Evolutionary conservation across 148 eudicot species (phyloP).

Genomic region (Agrostemma githago): DNA sequence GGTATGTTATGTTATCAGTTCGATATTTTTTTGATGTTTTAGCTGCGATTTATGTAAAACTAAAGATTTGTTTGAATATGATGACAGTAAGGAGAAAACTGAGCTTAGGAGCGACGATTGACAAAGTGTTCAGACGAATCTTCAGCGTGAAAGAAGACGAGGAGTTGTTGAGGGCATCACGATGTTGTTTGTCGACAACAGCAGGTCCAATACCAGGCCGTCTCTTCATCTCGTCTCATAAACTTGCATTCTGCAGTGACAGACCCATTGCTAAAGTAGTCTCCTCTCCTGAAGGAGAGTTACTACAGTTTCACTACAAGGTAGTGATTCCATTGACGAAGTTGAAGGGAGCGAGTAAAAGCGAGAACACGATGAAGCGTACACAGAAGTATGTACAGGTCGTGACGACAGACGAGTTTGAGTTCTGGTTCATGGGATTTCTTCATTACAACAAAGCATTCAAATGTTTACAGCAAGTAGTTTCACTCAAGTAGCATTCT

Average conservation of each 20-base stretch:
- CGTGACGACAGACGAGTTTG: conserved; percentile 34
- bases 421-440: conserved; percentile 46
- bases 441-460: conserved; percentile 30
- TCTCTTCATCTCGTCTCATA: conserved; percentile 15
- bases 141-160: conserved; percentile 16
- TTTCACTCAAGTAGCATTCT: neutral
- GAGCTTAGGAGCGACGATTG: conserved; percentile 22
- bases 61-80: neutral
- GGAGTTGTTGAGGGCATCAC: conserved; percentile 18
- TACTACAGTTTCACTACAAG: conserved; percentile 30
- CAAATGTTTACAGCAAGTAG: conserved; percentile 27
- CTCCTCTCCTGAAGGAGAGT: conserved; percentile 17
- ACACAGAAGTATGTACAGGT: conserved; percentile 37
- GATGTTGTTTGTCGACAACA: conserved; percentile 21
- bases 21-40: neutral
- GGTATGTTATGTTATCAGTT: neutral
- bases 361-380: conserved; percentile 26
- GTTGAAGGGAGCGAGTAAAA: conserved; percentile 24
- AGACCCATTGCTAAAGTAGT: conserved; percentile 11
- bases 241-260: conserved; percentile 22
- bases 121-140: conserved; percentile 16
- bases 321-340: conserved; percentile 36
- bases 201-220: conserved; percentile 20
- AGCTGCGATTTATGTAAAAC: neutral
- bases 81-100: conserved; percentile 16